Conservation (phyloP, 139 green algal genomes). For the Micractinium sp. region DNA sequence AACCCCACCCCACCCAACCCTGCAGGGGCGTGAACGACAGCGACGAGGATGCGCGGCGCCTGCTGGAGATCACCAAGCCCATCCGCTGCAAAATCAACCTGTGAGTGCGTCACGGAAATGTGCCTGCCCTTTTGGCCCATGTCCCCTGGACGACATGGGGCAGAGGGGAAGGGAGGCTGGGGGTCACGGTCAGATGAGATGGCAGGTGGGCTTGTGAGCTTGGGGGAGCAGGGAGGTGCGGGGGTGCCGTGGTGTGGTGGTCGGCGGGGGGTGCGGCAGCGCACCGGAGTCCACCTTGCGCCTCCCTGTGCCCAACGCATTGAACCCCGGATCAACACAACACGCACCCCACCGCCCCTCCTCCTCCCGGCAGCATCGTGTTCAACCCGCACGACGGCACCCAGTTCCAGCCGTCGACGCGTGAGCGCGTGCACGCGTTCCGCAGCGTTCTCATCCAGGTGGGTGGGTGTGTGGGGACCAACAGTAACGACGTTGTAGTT, state of each 20-base stretch:
- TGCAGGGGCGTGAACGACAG: slow-evolving; percentile 84
- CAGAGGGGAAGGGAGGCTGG: too few species aligned
- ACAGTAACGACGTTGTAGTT: not conserved
- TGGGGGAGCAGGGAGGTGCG: too few species aligned
- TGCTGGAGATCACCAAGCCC: slow-evolving; percentile 57
- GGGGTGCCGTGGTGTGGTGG: too few species aligned
- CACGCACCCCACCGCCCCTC: not conserved
- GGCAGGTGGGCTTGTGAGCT: too few species aligned
- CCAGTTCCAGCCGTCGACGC: slow-evolving; percentile 53
- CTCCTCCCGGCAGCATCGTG: slow-evolving; percentile 50
- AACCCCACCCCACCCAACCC: not conserved
- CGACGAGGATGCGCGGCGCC: slow-evolving; percentile 70
- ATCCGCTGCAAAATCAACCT: slow-evolving; percentile 38
- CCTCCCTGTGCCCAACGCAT: too few species aligned
- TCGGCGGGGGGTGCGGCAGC: too few species aligned
- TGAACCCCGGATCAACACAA: too few species aligned
- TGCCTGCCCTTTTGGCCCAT: not conserved
- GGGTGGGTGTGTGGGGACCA: not conserved
- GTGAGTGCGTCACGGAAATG: not conserved
- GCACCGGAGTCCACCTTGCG: too few species aligned
- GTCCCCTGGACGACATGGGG: too few species aligned
- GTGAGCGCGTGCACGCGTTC: slow-evolving; percentile 69
- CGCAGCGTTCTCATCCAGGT: slow-evolving; percentile 52
- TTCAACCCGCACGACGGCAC: slow-evolving; percentile 87
- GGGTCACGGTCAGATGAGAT: too few species aligned